Base-by-base conservation (phyloP, 2,329 filamentous ascomycete genomes). In the Clarireedia monteithiana region DNA sequence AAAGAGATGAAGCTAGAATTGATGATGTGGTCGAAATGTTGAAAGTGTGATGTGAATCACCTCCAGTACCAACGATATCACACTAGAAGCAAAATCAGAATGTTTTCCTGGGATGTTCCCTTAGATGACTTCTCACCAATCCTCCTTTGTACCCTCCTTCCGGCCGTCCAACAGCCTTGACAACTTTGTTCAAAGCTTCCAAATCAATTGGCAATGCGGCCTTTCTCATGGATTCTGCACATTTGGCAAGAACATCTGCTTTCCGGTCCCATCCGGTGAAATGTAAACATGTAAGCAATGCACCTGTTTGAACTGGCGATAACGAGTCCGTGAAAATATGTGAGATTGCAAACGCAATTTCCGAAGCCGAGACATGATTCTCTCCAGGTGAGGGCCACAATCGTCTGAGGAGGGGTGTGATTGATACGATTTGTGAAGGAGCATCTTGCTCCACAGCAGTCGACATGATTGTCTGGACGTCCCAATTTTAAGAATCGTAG, bases 51-150 rank as follows among this genome's bases (percentile, higher is more conserved):
- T 97, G 91, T 20, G 88, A 86, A 75, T 99, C 94, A 68, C 94
- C 94, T 63, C 94, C 94, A 6, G 94, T 99, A 64, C 94, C 94
- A 57, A 99, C 94, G 70, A 99, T 97, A 71, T 99, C 94, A 70
- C 91, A 84, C 76, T 83, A 53, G 50, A 12, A 46, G 50, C 24
- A 24, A 14, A 34, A 55, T 64, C 26, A 61, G 58, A 47, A 59
- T 49, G 54, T 26, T 14, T 36, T 20, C 26, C 4, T 27, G 6
- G 9, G 23, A 49, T 9, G 17, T 20, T 34, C 30, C 30, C 17
- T 24, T n/a, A 50, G 36, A 15, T 36, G 42, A 36, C 6, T 45
- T 73, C 85, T 74, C 77, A 95, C 90, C 69, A 99, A 74, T 4
- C 92, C 92, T 60, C 94, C 94, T 10, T 75, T 69, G 70, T 99